Percentiles rank a stretch among this genome's conserved stretches.
phyloP scores from a whole-genome alignment of 2,329 filamentous ascomycete genomes.

The Ascochyta clinopodiicola region DNA sequence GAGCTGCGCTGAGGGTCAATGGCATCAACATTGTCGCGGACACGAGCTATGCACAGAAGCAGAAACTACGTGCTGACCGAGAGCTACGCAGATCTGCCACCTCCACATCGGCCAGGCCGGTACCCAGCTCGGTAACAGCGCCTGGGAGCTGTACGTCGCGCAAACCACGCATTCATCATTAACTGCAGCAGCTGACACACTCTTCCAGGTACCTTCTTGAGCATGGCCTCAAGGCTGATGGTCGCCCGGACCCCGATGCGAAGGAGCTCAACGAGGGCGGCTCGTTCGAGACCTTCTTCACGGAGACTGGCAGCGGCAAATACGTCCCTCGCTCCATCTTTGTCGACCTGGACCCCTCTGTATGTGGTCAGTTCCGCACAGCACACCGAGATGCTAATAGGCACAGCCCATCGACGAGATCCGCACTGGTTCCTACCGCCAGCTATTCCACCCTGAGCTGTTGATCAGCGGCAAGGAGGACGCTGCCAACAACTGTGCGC shows the following conservation, averaged over 20 bases:
- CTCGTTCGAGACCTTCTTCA: constrained; percentile 77
- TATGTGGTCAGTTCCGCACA: constrained; percentile 40
- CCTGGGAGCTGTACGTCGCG: constrained; percentile 73
- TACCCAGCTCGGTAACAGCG: constrained; percentile 76
- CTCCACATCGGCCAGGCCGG: constrained; percentile 75
- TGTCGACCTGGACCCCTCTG: constrained; percentile 74
- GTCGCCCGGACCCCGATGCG: constrained; percentile 66
- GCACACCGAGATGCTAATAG: constrained; percentile 25
- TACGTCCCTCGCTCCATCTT: constrained; percentile 76
- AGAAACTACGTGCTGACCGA: constrained; percentile 21
- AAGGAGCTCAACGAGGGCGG: constrained; percentile 67
- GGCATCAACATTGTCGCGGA: neutral
- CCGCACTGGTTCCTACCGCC: constrained; percentile 70
- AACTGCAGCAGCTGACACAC: constrained; percentile 27
- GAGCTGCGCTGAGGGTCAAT: constrained; percentile 8
- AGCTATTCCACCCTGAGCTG: constrained; percentile 75
- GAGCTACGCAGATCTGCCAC: constrained; percentile 63
- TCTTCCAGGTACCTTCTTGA: constrained; percentile 70
- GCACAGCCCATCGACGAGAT: constrained; percentile 72
- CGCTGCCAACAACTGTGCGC: constrained; percentile 74
- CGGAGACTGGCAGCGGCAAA: constrained; percentile 73
- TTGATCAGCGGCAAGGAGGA: constrained; percentile 78
- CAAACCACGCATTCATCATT: constrained; percentile 10
- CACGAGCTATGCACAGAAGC: neutral
- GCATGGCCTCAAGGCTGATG: constrained; percentile 71